Base-by-base conservation (phyloP, 805 yeast genomes). In the Peterozyma xylosa region DNA sequence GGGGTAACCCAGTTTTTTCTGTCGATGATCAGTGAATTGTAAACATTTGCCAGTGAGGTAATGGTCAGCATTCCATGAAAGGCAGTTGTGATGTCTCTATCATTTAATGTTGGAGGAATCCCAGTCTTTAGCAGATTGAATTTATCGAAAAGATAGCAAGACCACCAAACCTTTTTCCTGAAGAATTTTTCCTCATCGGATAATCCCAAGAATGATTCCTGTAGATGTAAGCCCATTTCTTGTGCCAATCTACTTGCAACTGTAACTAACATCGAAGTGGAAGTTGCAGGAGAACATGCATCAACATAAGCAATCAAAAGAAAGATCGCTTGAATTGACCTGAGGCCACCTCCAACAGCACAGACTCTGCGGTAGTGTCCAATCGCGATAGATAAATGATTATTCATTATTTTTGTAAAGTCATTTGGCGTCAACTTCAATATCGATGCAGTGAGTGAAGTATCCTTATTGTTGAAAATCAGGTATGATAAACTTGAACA, bases 211-310 rank as follows among this genome's bases (percentile, higher is more conserved):
- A 68, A 66, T 2, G 70, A 52, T 38, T 76, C 82, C 3, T 57
- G 58, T 42, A 78, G 60, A 49, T 81, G 77, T 9, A 83, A 60
- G 0, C 86, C 86, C 54, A 78, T 51, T 35, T 76, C 80, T 39
- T 71, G 74, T 0, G 82, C 82, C 48, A 68, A 70, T 48, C 81
- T 63, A 5, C 75, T 66, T 5, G 78, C 76, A 1, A 72, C 64
- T 1, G 76, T 55, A 3, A 68, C 54, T 14, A 77, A 50, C 41
- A 67, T 59, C 5, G 13, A 32, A 5, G 14, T 32, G 9, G 34
- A 11, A 32, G 13, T 11, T 32, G 34, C 34, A 32, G 13, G 13
- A 13, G 15, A 32, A 11, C 14, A 32, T 13, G 34, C 15, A 14
- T 32, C 13, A 9, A 32, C 34, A 32, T 32, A 32, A 14, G 15